Percentiles rank a stretch among this genome's conserved stretches.
phyloP scores from a whole-genome alignment of 495 filamentous ascomycete genomes.

The Xylaria scruposa region DNA sequence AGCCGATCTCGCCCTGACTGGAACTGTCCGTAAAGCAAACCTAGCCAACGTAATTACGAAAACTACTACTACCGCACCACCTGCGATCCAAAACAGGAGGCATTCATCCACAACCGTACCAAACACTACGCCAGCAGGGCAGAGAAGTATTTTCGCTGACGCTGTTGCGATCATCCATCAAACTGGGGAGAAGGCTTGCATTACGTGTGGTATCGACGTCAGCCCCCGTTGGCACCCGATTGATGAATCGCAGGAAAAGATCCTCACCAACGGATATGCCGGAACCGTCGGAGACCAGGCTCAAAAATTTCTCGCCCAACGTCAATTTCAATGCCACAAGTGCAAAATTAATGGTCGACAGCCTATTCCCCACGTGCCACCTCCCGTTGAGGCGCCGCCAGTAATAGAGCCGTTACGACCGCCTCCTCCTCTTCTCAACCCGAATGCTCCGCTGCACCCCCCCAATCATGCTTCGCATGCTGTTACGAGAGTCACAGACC shows the following conservation, averaged over 20 bases:
- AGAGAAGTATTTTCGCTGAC: not conserved
- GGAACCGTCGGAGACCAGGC: slow-evolving; percentile 49
- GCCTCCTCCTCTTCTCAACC: slow-evolving; percentile 31
- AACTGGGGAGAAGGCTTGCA: slow-evolving; percentile 54
- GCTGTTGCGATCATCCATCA: slow-evolving; percentile 29
- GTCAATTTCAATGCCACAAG: slow-evolving; percentile 62
- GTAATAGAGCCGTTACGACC: slow-evolving; percentile 44
- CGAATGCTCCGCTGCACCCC: slow-evolving; percentile 25
- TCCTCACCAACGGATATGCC: slow-evolving; percentile 51
- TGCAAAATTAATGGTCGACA: slow-evolving; percentile 56
- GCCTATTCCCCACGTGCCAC: slow-evolving; percentile 39
- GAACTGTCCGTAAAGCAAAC: slow-evolving; percentile 86
- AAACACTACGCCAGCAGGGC: slow-evolving; percentile 18
- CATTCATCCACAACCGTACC: slow-evolving; percentile 43
- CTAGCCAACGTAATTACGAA: slow-evolving; percentile 51
- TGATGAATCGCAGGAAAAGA: slow-evolving; percentile 47
- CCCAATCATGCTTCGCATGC: slow-evolving; percentile 32
- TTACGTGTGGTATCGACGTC: slow-evolving; percentile 64
- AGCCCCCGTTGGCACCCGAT: slow-evolving; percentile 68
- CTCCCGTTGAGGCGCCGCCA: slow-evolving; percentile 43
- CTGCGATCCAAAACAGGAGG: slow-evolving; percentile 43
- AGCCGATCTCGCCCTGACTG: slow-evolving; percentile 86
- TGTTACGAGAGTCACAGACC: slow-evolving; percentile 31
- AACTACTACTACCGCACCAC: slow-evolving; percentile 39
- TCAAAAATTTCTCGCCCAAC: slow-evolving; percentile 56